Conservation (phyloP, 2,329 filamentous ascomycete species). For the Pseudocercospora fuligena region DNA sequence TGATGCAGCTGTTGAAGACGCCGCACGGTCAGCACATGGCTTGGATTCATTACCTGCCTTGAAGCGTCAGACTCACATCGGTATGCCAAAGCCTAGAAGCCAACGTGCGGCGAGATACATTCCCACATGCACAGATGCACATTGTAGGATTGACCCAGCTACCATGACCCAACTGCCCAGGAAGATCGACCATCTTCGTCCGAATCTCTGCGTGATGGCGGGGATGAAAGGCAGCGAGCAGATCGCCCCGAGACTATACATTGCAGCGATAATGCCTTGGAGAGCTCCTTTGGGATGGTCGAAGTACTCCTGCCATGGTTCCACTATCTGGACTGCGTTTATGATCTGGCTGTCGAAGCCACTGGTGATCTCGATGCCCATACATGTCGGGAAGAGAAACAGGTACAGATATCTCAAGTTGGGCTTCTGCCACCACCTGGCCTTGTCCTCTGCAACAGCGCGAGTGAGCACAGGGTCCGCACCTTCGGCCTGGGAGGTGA, state of each 20-base stretch:
- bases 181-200: slow-evolving; percentile 62
- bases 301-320: slow-evolving; percentile 44
- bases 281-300: slow-evolving; percentile 49
- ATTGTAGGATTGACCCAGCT: slow-evolving; percentile 62
- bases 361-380: slow-evolving; percentile 67
- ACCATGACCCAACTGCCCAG: slow-evolving; percentile 61
- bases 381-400: slow-evolving; percentile 63
- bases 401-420: slow-evolving; percentile 63
- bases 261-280: slow-evolving; percentile 62
- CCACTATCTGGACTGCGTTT: slow-evolving; percentile 29
- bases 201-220: slow-evolving; percentile 59
- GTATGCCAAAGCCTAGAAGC: slow-evolving; percentile 66
- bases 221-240: slow-evolving; percentile 63
- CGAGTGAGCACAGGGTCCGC: slow-evolving; percentile 32
- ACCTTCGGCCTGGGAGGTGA: slow-evolving; percentile 18
- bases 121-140: slow-evolving; percentile 51
- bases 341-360: slow-evolving; percentile 61
- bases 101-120: slow-evolving; percentile 67
- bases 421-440: slow-evolving; percentile 62
- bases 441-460: slow-evolving; percentile 46
- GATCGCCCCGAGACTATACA: slow-evolving; percentile 65
- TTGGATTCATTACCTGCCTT: not conserved
- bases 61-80: slow-evolving; percentile 43
- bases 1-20: slow-evolving; percentile 43
- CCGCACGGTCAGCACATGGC: not conserved